Conservation (phyloP, 306 rosid genomes). For the Inga leiocalycina region DNA sequence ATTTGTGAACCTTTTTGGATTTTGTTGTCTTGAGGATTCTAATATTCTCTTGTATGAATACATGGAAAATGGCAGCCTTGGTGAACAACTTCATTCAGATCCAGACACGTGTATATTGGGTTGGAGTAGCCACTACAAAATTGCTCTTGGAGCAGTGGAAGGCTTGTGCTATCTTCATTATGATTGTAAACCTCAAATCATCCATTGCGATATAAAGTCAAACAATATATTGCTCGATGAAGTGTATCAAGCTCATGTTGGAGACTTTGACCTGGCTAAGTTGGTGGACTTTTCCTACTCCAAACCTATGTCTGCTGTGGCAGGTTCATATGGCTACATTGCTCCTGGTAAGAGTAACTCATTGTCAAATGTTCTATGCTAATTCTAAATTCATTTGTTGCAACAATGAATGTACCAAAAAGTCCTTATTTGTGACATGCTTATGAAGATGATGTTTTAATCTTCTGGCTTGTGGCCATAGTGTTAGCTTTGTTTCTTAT, state of each 20-base stretch:
- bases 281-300: slow-evolving; percentile 71
- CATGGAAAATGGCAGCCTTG: slow-evolving; percentile 90
- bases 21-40: slow-evolving; percentile 77
- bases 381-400: background rate
- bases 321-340: slow-evolving; percentile 88
- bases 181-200: slow-evolving; percentile 83
- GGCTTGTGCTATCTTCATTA: slow-evolving; percentile 84
- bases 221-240: slow-evolving; percentile 83
- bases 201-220: slow-evolving; percentile 88
- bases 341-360: slow-evolving; percentile 68
- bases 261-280: slow-evolving; percentile 92
- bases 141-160: slow-evolving; percentile 89
- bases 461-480: background rate
- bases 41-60: slow-evolving; percentile 82
- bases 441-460: slow-evolving; percentile 3
- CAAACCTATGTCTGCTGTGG: slow-evolving; percentile 87
- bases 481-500: slow-evolving; percentile 5
- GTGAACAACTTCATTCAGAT: slow-evolving; percentile 80
- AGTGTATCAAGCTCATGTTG: slow-evolving; percentile 73
- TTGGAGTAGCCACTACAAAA: slow-evolving; percentile 69
- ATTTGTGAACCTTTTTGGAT: slow-evolving; percentile 87
- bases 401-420: background rate
- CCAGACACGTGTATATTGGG: slow-evolving; percentile 49
- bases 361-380: background rate
- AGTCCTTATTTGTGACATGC: slow-evolving; percentile 7